Percentiles rank a stretch among this genome's conserved stretches.
phyloP scores from a whole-genome alignment of 495 filamentous ascomycete genomes.

The Letharia lupina region DNA sequence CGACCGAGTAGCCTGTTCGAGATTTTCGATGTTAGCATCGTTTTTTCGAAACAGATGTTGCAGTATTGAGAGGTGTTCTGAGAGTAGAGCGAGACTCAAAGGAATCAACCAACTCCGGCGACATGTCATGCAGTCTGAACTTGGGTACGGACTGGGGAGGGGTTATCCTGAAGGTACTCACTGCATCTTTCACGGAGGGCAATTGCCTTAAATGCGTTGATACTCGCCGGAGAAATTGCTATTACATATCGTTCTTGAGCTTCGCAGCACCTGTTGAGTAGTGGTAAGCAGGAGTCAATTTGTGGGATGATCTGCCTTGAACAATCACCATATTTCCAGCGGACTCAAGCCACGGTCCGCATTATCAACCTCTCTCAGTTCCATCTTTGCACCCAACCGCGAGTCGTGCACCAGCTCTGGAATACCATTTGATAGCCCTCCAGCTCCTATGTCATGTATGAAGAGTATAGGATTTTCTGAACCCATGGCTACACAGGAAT shows the following conservation, averaged over 20 bases:
- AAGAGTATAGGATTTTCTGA: constrained; percentile 80
- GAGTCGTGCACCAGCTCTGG: constrained; percentile 90
- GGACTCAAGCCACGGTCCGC: constrained; percentile 55
- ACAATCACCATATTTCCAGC: constrained; percentile 60
- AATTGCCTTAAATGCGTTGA: constrained; percentile 79
- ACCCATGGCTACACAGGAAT: constrained; percentile 79
- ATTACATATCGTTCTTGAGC: constrained; percentile 94
- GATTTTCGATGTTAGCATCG: neutral
- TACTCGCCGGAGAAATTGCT: constrained; percentile 64
- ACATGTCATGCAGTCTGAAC: neutral
- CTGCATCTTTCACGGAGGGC: constrained; percentile 77
- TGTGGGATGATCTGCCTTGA: neutral
- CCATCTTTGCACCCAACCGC: constrained; percentile 77
- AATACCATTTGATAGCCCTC: constrained; percentile 87
- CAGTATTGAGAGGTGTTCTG: no score
- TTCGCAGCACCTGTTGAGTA: constrained; percentile 62
- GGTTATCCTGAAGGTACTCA: neutral
- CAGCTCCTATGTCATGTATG: constrained; percentile 96
- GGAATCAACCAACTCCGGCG: no score
- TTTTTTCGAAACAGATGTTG: neutral
- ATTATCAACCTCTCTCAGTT: constrained; percentile 84
- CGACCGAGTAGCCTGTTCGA: constrained; percentile 67
- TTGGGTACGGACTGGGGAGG: neutral
- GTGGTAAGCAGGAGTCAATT: neutral
- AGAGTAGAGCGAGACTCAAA: no score